Conservation (phyloP, 805 yeast genomes). For the Cyberlindnera subsufficiens region DNA sequence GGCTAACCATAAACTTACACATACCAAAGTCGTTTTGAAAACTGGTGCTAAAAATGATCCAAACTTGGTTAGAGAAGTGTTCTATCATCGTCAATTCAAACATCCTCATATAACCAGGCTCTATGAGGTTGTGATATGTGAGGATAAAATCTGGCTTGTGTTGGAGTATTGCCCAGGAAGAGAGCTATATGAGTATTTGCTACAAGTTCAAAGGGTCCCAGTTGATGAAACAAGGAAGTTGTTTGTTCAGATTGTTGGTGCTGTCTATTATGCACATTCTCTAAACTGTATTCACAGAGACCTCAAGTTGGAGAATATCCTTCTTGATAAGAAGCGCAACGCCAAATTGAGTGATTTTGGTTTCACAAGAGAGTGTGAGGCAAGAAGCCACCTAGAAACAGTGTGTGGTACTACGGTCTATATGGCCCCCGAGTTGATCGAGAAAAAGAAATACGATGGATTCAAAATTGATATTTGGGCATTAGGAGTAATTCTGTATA, state of each 20-base stretch:
- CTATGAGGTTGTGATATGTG: conserved; percentile 75
- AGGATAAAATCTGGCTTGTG: conserved; percentile 76
- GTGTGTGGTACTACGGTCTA: conserved; percentile 93
- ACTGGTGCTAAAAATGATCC: conserved; percentile 75
- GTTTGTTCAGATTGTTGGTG: conserved; percentile 59
- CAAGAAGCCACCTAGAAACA: conserved; percentile 60
- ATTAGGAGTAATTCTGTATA: conserved; percentile 80
- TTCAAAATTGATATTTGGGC: conserved; percentile 87
- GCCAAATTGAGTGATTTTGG: conserved; percentile 91
- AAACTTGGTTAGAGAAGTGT: conserved; percentile 83
- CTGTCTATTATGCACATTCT: conserved; percentile 65
- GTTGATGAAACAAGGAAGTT: conserved; percentile 43
- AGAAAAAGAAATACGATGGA: conserved; percentile 68
- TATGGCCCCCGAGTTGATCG: conserved; percentile 92
- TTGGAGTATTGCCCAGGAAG: conserved; percentile 85
- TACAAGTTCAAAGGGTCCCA: conserved; percentile 45
- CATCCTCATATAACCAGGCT: conserved; percentile 81
- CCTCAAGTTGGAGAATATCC: conserved; percentile 72
- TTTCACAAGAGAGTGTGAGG: conserved; percentile 72
- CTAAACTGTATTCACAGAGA: conserved; percentile 81
- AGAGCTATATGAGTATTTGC: conserved; percentile 64
- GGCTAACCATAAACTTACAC: conserved; percentile 72
- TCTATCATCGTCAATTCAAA: conserved; percentile 76
- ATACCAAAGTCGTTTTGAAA: conserved; percentile 77
- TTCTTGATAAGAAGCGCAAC: conserved; percentile 48